A percentile compares a stretch with the other conserved stretches of the same genome.
Conservation (phyloP, 768 basidiomycete species). For the Boletus edulis region DNA sequence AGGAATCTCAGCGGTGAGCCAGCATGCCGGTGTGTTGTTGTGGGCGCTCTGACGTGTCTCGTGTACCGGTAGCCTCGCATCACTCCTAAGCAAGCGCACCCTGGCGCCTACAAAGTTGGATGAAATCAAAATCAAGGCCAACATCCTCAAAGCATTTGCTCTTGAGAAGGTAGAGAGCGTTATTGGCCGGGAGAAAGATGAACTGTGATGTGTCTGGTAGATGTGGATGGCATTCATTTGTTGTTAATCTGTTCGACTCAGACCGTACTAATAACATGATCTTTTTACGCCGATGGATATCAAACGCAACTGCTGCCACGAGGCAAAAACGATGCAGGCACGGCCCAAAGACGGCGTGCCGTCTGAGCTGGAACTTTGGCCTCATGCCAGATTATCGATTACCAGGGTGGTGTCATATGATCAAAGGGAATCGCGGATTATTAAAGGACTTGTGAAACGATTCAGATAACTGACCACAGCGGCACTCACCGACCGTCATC, state of each 20-base stretch:
- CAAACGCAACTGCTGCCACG: conserved; percentile 12
- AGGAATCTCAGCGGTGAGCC: conserved; percentile 79
- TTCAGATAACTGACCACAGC: neutral
- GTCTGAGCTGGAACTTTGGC: conserved; percentile 22
- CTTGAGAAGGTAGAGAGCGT: conserved; percentile 35
- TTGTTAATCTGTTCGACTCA: conserved; percentile 14
- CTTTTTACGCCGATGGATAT: neutral
- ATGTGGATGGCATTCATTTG: conserved; percentile 11
- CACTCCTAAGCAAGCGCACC: conserved; percentile 76
- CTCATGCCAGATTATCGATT: conserved; percentile 10
- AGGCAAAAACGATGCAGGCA: conserved; percentile 28
- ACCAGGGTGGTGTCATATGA: no score
- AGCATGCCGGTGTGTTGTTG: neutral
- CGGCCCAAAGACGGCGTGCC: conserved; percentile 2
- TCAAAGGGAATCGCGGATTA: no score
- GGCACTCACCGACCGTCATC: neutral
- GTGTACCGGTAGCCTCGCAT: conserved; percentile 51
- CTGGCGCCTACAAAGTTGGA: conserved; percentile 80
- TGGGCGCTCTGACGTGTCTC: conserved; percentile 4
- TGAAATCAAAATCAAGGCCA: conserved; percentile 90
- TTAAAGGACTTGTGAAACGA: conserved; percentile 10
- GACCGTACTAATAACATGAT: conserved; percentile 15
- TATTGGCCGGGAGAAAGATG: conserved; percentile 34
- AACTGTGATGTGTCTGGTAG: conserved; percentile 38
- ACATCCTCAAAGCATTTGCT: conserved; percentile 71